A percentile compares a stretch with the other conserved stretches of the same genome.
Evolutionary conservation across 2,329 filamentous ascomycete species (phyloP).

Genomic region (Verruconis gallopava): DNA sequence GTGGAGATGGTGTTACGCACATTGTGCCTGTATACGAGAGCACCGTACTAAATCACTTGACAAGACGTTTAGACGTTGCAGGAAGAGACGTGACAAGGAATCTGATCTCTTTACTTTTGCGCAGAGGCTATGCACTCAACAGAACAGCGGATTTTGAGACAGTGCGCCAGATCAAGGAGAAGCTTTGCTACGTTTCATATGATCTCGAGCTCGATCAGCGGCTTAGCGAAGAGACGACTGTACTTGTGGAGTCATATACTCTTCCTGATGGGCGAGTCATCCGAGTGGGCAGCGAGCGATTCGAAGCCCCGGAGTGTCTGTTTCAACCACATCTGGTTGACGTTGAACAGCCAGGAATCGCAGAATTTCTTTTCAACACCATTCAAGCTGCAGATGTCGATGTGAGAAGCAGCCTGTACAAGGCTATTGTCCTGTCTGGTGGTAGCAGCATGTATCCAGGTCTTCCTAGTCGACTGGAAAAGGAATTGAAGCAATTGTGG

Average conservation of each 20-base stretch:
- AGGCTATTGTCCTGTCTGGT: slow-evolving; percentile 91
- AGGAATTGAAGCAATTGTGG: slow-evolving; percentile 98
- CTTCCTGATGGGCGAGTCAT: slow-evolving; percentile 93
- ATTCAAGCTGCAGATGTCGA: slow-evolving; percentile 95
- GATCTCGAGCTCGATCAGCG: slow-evolving; percentile 93
- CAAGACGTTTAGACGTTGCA: slow-evolving; percentile 83
- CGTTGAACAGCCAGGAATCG: slow-evolving; percentile 91
- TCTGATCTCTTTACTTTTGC: slow-evolving; percentile 84
- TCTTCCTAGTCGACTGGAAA: slow-evolving; percentile 85
- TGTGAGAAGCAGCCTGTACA: slow-evolving; percentile 85
- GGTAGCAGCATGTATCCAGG: slow-evolving; percentile 99
- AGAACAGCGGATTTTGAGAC: slow-evolving; percentile 98
- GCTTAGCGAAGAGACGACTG: slow-evolving; percentile 92
- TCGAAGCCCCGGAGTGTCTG: slow-evolving; percentile 93
- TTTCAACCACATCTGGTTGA: slow-evolving; percentile 98
- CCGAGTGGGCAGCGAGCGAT: slow-evolving; percentile 88
- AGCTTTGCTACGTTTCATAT: slow-evolving; percentile 98
- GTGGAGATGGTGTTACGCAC: slow-evolving; percentile 94
- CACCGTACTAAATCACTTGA: slow-evolving; percentile 93
- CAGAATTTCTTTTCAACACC: slow-evolving; percentile 96
- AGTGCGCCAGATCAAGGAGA: slow-evolving; percentile 98
- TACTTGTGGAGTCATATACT: slow-evolving; percentile 94
- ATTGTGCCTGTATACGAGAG: slow-evolving; percentile 98
- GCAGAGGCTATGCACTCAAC: slow-evolving; percentile 92
- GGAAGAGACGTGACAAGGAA: slow-evolving; percentile 97